Evolutionary conservation across 495 filamentous ascomycete species (phyloP).

Genomic region (Darksidea phi): DNA sequence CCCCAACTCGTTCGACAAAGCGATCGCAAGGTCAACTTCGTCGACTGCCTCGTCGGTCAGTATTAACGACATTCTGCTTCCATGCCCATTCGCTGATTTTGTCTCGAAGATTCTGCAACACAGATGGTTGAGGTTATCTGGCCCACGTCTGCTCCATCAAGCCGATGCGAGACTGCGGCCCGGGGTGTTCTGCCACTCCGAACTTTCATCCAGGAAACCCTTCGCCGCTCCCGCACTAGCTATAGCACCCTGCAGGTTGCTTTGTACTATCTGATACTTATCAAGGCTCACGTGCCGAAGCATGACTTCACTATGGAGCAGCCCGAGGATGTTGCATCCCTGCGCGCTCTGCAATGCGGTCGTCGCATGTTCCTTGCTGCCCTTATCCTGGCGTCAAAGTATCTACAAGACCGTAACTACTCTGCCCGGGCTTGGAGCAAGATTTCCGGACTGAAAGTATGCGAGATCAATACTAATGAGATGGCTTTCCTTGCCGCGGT

Average conservation of each 20-base stretch:
- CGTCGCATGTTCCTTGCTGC: constrained; percentile 96
- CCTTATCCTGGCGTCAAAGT: constrained; percentile 92
- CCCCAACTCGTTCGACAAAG: constrained; percentile 83
- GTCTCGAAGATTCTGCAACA: constrained; percentile 80
- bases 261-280: constrained; percentile 90
- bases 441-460: constrained; percentile 85
- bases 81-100: constrained; percentile 38
- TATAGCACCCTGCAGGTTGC: constrained; percentile 97
- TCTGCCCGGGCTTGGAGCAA: constrained; percentile 97
- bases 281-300: constrained; percentile 84
- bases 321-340: constrained; percentile 66
- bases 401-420: constrained; percentile 95
- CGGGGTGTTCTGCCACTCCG: constrained; percentile 80
- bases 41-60: constrained; percentile 99
- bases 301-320: constrained; percentile 87
- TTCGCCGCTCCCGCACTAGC: constrained; percentile 90
- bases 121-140: constrained; percentile 97
- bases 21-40: constrained; percentile 92
- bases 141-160: constrained; percentile 67
- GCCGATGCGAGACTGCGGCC: constrained; percentile 51
- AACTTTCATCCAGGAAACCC: constrained; percentile 95
- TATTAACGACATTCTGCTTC: constrained; percentile 20
- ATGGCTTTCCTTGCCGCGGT: constrained; percentile 87
- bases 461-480: constrained; percentile 96
- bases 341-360: constrained; percentile 88